These are phyloP conservation scores for Xylaria multiplex DNA, from an alignment of 2,329 filamentous ascomycete genomes.

Conservation along the genomic window DNA sequence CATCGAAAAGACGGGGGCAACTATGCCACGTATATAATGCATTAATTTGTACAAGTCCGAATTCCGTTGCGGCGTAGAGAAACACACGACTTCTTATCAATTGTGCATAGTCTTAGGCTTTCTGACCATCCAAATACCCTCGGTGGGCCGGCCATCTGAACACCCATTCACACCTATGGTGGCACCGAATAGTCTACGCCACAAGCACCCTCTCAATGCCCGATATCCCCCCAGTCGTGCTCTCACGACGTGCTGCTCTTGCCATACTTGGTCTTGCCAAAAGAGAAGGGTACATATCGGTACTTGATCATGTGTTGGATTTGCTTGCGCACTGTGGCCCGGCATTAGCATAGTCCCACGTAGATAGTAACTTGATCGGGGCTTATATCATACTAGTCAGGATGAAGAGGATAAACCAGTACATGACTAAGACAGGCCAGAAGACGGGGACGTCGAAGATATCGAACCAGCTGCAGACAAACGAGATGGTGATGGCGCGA, in stretches of 20 bases:
- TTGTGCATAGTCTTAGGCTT: conserved; percentile 3
- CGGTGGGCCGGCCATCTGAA: conserved; percentile 3
- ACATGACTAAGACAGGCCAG: conserved; percentile 98
- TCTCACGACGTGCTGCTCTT: conserved; percentile 64
- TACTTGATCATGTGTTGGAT: conserved; percentile 99
- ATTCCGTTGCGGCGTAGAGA: conserved; percentile 27
- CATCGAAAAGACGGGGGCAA: conserved; percentile 32
- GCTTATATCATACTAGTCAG: conserved; percentile 79
- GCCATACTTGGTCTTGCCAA: conserved; percentile 86
- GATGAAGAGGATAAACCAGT: conserved; percentile 97
- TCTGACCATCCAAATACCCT: not conserved
- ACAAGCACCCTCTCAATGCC: conserved; percentile 10
- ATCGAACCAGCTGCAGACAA: conserved; percentile 90
- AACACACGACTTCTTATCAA: conserved; percentile 11
- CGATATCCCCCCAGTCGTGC: not conserved
- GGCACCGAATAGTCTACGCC: conserved; percentile 7
- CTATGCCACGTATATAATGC: conserved; percentile 40
- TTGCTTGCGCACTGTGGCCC: conserved; percentile 87
- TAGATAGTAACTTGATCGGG: not conserved
- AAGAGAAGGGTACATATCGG: conserved; percentile 93
- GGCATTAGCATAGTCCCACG: conserved; percentile 24
- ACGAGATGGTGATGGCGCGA: conserved; percentile 82
- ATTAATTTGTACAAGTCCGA: conserved; percentile 43
- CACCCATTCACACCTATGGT: conserved; percentile 2
- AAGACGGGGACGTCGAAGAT: conserved; percentile 98